Conservation (phyloP, 208 protist genomes). For the Phytomonas sp. region DNA sequence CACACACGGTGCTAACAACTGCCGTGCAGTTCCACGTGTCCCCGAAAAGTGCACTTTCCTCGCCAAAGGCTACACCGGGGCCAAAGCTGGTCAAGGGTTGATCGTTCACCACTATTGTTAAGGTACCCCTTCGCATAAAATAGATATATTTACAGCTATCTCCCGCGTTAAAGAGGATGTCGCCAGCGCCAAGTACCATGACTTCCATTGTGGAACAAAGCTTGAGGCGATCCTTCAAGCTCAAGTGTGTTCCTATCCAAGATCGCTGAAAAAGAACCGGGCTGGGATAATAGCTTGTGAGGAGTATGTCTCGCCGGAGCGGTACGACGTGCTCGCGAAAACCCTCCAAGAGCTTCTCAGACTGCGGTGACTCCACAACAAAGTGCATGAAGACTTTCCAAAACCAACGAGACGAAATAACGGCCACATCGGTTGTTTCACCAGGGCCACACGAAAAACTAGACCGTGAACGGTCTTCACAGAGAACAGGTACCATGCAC, state of each 20-base stretch:
- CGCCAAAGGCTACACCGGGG: slow-evolving; percentile 63
- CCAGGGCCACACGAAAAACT: slow-evolving; percentile 30
- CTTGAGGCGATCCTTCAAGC: slow-evolving; percentile 63
- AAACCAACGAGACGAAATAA: slow-evolving; percentile 74
- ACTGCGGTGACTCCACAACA: slow-evolving; percentile 21
- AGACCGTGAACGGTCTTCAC: slow-evolving; percentile 56
- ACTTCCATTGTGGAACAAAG: slow-evolving; percentile 64
- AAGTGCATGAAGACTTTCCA: slow-evolving; percentile 59
- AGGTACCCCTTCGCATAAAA: slow-evolving; percentile 65
- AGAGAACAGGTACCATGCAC: slow-evolving; percentile 64
- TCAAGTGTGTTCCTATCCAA: slow-evolving; percentile 78
- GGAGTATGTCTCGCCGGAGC: slow-evolving; percentile 50
- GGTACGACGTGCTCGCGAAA: slow-evolving; percentile 49
- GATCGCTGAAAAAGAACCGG: slow-evolving; percentile 67
- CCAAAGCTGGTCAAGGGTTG: slow-evolving; percentile 56
- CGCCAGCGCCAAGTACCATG: slow-evolving; percentile 59
- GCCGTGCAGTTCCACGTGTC: slow-evolving; percentile 68
- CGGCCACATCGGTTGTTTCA: slow-evolving; percentile 57
- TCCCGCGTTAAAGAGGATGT: slow-evolving; percentile 66
- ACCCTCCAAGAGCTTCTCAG: slow-evolving; percentile 33
- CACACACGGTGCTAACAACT: slow-evolving; percentile 57
- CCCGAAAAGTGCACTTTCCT: slow-evolving; percentile 71
- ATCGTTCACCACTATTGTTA: slow-evolving; percentile 56
- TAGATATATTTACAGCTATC: slow-evolving; percentile 64
- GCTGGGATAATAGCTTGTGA: slow-evolving; percentile 56